Base-by-base conservation (phyloP, 768 basidiomycete genomes). In the Podaxis sp. region DNA sequence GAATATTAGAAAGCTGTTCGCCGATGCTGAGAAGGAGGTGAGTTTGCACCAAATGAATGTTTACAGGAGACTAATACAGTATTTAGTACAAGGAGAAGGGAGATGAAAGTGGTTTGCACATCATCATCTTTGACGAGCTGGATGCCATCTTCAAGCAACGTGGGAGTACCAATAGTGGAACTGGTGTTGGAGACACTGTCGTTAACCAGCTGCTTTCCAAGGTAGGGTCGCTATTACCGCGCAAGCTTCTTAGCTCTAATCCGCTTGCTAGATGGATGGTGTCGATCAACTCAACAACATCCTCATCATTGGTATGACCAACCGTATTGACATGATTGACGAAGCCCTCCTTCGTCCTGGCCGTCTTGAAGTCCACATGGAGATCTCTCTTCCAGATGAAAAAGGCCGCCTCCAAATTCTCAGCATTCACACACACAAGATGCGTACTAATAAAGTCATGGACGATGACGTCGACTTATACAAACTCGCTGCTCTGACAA, bases 71-170 rank as follows among this genome's bases (percentile, higher is more conserved):
- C 36, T 61, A 21, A 61, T 25, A 32, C 28, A 4, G 14, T 47
- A 5, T 50, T 5, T 13, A 61, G 91, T 98, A 95, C 79, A 98
- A 97, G 73, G 93, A 91, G 66, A 98, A 98, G 74, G 92, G 89
- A 5, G 96, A 98, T 65, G 95, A 98, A 65, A 96, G 94, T 73
- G 95, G 93, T 2, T 76, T 99, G 50, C 97, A 99, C 69, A 98
- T 99, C 77, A 98, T 99, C 76, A 99, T 99, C 63, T 99, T 99
- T 69, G 97, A 99, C 72, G 97, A 99, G 74, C 74, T 99, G 67
- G 97, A 99, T 69, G 97, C 97, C 14, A 92, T 99, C 65, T 98
- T 95, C 82, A 99, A 98, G 72, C 97, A 98, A 68, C 90, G 97
- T 83, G 97, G 97, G 4, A 92, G 93, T 6, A 91, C 89, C 1